These are phyloP conservation scores for Metarhizium robertsii DNA, from an alignment of 2,329 filamentous ascomycete genomes.

Conservation along the genomic window DNA sequence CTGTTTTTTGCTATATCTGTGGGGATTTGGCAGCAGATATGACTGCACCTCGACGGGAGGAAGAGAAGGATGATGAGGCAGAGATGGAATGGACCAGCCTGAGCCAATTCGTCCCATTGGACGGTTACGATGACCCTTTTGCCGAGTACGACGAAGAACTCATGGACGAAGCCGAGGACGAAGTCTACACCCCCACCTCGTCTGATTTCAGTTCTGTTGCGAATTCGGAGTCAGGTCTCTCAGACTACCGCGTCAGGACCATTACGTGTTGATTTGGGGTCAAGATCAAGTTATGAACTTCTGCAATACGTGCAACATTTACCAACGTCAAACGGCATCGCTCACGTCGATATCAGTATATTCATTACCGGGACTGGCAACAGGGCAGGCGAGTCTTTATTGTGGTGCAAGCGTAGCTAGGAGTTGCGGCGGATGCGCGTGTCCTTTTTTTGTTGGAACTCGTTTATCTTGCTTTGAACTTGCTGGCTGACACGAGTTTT, in stretches of 20 bases:
- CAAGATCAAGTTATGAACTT: too few relatives aligned
- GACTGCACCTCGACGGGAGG: conserved; percentile 4
- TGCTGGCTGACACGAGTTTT: conserved; percentile 30
- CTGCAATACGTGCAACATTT: too few relatives aligned
- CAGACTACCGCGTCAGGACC: conserved; percentile 13
- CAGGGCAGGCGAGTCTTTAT: conserved; percentile 6
- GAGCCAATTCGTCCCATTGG: conserved; percentile 19
- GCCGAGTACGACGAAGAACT: conserved; percentile 30
- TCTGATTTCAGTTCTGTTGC: conserved; percentile 11
- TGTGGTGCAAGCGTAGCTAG: neutral
- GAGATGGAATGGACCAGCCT: conserved; percentile 14
- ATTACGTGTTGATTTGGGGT: conserved; percentile 7
- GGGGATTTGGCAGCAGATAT: conserved; percentile 17
- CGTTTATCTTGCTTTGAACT: conserved; percentile 16
- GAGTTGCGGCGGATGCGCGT: conserved; percentile 9
- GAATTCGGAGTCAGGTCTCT: conserved; percentile 12
- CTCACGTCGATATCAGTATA: neutral
- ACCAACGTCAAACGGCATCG: neutral
- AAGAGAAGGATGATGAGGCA: conserved; percentile 8
- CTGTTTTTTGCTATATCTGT: conserved; percentile 34
- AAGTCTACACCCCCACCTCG: neutral
- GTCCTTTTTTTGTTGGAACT: conserved; percentile 16
- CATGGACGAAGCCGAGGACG: conserved; percentile 12
- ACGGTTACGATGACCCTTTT: conserved; percentile 20
- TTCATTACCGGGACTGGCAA: conserved; percentile 12